Evolutionary conservation across 192 early-diverging fungal genomes (phyloP), one percentile per base, ranked within the genome.

Genomic region (Coemansia sp.): DNA sequence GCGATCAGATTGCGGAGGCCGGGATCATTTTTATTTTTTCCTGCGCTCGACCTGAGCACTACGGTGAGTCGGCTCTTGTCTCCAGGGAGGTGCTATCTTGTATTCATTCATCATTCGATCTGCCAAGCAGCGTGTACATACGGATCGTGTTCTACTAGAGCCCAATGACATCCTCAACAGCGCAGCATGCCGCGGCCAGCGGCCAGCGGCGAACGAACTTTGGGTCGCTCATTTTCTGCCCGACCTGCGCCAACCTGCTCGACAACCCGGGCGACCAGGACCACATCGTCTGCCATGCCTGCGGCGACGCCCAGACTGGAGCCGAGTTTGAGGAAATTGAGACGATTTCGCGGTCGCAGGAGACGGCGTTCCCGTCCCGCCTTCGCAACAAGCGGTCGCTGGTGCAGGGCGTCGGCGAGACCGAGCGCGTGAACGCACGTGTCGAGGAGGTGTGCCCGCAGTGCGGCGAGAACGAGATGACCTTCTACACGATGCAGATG

Each of bases 381-480:
- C 70, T 90, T 43, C 82, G 82, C 39, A 83, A 81, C 56, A 87
- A 86, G 67, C 81, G 84, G 27, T 83, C 85, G 42, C 71, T 86
- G 53, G 85, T 89, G 30, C 70, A 76, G 54, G 74, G 69, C 31
- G 65, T 71, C 5, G 69, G 51, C n/a, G 62, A 55, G 63, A 57
- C 68, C 55, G 67, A 79, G 67, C 63, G 61, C 17, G 51, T 58
- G 6, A 55, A 79, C 41, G 70, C 66, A 12, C 55, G 50, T 84
- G 91, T 97, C 38, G 89, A 96, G 60, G 94, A 99, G 70, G 90
- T 87, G 58, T 99, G 96, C 75, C 93, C 91, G 17, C 85, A 92
- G 48, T 99, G 96, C 68, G 96, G 88, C 41, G 79, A 85, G 19
- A 83, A 85, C 14, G 93, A 96, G 79, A 93, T 99, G 91, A 87